Conservation (phyloP, 169 alveolate species). For the Toxoplasma gondii region DNA sequence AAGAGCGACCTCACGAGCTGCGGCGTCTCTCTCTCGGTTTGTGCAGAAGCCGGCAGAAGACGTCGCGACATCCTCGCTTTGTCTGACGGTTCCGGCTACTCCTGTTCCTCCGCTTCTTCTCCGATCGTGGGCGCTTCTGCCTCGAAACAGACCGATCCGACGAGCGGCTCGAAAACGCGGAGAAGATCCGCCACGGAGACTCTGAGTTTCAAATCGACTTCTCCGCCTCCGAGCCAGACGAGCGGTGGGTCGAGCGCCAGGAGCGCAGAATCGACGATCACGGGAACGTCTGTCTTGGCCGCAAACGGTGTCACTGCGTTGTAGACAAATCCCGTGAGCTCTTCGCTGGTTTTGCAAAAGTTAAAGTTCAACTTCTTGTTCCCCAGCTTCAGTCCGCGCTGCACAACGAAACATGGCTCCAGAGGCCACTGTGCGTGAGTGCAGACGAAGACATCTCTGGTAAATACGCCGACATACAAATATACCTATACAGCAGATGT, state of each 20-base stretch:
- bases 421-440: background rate
- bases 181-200: background rate
- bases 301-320: constrained; percentile 53
- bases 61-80: no score
- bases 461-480: background rate
- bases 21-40: background rate
- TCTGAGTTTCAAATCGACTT: constrained; percentile 9
- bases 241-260: background rate
- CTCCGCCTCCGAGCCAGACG: constrained; percentile 52
- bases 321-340: constrained; percentile 43
- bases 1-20: background rate
- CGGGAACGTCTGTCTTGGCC: background rate
- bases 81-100: background rate
- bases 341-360: constrained; percentile 25
- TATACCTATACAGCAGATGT: background rate
- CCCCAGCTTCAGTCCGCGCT: constrained; percentile 41
- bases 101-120: background rate
- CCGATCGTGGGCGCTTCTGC: background rate
- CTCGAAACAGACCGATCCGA: constrained; percentile 42
- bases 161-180: constrained; percentile 38
- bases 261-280: background rate
- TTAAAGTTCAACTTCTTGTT: constrained; percentile 52
- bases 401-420: background rate
- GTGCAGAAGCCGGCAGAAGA: background rate
- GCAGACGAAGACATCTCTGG: background rate